Evolutionary conservation across 768 basidiomycete genomes (phyloP).

Genomic region (Mycena filopes): DNA sequence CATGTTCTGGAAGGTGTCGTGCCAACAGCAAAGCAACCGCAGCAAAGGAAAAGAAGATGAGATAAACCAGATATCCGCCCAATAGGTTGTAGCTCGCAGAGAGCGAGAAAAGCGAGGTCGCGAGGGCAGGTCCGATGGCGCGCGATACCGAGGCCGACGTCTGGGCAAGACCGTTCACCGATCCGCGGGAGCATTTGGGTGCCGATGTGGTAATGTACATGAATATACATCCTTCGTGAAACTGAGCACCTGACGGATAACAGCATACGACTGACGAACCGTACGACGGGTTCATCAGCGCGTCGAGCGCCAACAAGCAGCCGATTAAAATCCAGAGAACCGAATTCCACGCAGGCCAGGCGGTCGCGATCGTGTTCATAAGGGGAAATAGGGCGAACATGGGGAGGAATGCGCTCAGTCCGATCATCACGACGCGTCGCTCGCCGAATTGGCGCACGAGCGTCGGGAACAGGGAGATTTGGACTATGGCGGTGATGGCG

Average conservation of each 20-base stretch:
- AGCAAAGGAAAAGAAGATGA: constrained; percentile 38
- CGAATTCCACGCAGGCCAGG: constrained; percentile 52
- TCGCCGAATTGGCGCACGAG: constrained; percentile 72
- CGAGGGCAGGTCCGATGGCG: constrained; percentile 45
- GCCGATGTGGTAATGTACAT: constrained; percentile 62
- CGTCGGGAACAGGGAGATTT: constrained; percentile 72
- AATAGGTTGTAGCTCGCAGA: constrained; percentile 47
- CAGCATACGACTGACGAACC: constrained; percentile 50
- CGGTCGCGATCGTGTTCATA: constrained; percentile 62
- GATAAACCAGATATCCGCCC: constrained; percentile 50
- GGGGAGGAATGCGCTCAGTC: constrained; percentile 62
- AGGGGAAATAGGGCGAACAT: constrained; percentile 69
- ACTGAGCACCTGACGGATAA: not conserved
- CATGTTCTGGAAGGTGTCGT: too few relatives aligned
- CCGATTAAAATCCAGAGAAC: constrained; percentile 57
- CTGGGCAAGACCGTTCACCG: constrained; percentile 61
- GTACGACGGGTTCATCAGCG: constrained; percentile 63
- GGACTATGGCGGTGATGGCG: constrained; percentile 71
- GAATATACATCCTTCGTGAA: constrained; percentile 53
- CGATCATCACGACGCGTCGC: constrained; percentile 64
- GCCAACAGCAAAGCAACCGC: too few relatives aligned
- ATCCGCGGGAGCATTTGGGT: constrained; percentile 60
- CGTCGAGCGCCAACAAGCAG: constrained; percentile 56
- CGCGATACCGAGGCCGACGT: constrained; percentile 47
- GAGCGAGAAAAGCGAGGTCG: constrained; percentile 50